Conservation (phyloP, 805 yeast species). For the Lachancea mirantina region DNA sequence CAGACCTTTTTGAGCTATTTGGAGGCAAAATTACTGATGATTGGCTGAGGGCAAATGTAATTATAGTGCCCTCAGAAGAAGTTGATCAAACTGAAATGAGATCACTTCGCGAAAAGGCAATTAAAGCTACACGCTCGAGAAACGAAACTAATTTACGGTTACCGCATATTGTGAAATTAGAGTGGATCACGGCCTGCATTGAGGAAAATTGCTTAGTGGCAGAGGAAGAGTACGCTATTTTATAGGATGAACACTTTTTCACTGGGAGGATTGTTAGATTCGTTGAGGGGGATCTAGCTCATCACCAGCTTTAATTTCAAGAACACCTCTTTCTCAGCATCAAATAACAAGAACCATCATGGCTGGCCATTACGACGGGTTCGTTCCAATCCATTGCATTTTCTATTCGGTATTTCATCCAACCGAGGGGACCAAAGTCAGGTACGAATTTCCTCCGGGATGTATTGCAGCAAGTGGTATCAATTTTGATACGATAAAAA, state of each 20-base stretch:
- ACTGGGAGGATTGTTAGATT: neutral
- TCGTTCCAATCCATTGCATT: slow-evolving; percentile 80
- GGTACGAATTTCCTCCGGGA: slow-evolving; percentile 84
- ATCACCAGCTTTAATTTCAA: neutral
- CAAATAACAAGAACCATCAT: slow-evolving; percentile 10
- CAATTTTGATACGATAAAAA: slow-evolving; percentile 79
- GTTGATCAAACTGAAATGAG: neutral
- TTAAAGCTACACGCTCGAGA: neutral
- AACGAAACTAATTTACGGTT: slow-evolving; percentile 8
- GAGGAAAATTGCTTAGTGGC: slow-evolving; percentile 26
- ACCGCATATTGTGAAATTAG: slow-evolving; percentile 30
- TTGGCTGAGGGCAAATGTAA: slow-evolving; percentile 31
- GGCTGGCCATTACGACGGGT: slow-evolving; percentile 45
- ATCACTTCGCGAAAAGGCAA: too few species aligned
- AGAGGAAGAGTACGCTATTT: slow-evolving; percentile 25
- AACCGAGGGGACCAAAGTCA: slow-evolving; percentile 87
- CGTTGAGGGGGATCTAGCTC: too few species aligned
- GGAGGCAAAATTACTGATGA: slow-evolving; percentile 36
- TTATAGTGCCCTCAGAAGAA: slow-evolving; percentile 28
- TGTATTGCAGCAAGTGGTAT: slow-evolving; percentile 35
- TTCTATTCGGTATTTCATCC: slow-evolving; percentile 94
- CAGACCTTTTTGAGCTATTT: slow-evolving; percentile 31
- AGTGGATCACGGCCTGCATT: slow-evolving; percentile 35
- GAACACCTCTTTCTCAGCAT: too few species aligned
- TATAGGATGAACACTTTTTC: neutral